Percentiles rank a stretch among this genome's conserved stretches.
Conservation (phyloP, 2,329 filamentous ascomycete genomes). For the Botrytis elliptica region DNA sequence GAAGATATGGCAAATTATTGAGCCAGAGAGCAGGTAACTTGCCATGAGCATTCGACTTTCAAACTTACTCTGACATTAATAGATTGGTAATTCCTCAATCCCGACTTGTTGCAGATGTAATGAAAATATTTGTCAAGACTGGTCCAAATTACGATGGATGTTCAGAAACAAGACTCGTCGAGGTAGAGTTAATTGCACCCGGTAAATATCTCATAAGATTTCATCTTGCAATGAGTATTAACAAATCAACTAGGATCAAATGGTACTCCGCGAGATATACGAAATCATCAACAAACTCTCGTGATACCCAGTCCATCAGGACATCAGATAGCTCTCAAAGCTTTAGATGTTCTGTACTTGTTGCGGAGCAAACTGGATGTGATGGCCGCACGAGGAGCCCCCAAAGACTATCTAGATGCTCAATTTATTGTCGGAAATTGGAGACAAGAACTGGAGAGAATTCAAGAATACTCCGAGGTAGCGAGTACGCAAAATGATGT, state of each 20-base stretch:
- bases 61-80: not conserved
- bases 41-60: not conserved
- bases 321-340: not conserved
- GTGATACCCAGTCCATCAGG: not conserved
- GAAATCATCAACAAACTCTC: constrained; percentile 18
- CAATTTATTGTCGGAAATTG: constrained; percentile 9
- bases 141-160: constrained; percentile 9
- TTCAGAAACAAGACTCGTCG: constrained; percentile 2
- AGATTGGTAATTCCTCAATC: constrained; percentile 17
- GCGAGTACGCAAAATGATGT: not conserved
- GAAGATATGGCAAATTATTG: constrained; percentile 16
- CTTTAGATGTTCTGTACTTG: constrained; percentile 12
- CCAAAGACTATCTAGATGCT: constrained; percentile 11
- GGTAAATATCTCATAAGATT: not conserved
- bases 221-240: not conserved
- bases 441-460: not conserved
- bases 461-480: not conserved
- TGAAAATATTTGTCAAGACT: constrained; percentile 17
- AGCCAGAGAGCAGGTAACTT: constrained; percentile 3
- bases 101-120: constrained; percentile 1
- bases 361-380: constrained; percentile 11
- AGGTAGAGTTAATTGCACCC: constrained; percentile 12
- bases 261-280: constrained; percentile 9
- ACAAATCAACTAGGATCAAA: constrained; percentile 4
- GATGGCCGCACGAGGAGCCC: constrained; percentile 13